Evolutionary conservation across 768 basidiomycete species (phyloP).

Genomic region (Psilocybe subaeruginosa): DNA sequence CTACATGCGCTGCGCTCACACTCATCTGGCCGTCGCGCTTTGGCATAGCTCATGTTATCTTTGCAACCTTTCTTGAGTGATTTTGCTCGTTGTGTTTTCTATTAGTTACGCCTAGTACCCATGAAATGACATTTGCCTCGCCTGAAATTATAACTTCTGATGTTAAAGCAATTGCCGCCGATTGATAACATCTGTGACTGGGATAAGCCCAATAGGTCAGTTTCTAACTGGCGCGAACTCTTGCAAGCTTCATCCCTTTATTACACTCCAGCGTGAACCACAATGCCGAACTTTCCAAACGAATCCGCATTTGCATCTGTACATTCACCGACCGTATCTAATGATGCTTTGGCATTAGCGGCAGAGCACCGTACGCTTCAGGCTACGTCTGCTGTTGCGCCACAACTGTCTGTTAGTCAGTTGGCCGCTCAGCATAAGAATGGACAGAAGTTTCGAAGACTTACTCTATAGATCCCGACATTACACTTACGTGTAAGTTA

Average conservation of each 20-base stretch:
- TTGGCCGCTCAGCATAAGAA: slow-evolving; percentile 60
- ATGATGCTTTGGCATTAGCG: slow-evolving; percentile 44
- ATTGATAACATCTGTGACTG: background rate
- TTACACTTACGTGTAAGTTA: slow-evolving; percentile 62
- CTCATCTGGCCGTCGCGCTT: background rate
- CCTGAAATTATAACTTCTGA: background rate
- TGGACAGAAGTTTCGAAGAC: slow-evolving; percentile 71
- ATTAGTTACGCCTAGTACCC: background rate
- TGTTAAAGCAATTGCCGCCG: background rate
- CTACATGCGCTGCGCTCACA: background rate
- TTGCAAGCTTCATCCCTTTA: background rate
- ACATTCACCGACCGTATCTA: slow-evolving; percentile 26
- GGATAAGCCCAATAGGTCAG: background rate
- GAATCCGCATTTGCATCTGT: slow-evolving; percentile 18
- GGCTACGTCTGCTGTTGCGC: slow-evolving; percentile 30
- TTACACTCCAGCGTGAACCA: background rate
- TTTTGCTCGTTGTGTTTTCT: background rate
- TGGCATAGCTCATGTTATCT: background rate
- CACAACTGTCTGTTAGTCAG: slow-evolving; percentile 39
- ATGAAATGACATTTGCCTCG: background rate
- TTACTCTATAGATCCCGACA: slow-evolving; percentile 74
- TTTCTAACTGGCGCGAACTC: background rate
- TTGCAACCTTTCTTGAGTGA: background rate
- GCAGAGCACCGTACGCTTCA: slow-evolving; percentile 45
- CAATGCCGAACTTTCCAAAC: background rate